Conservation (phyloP, 176 grass and related monocot genomes). For the Phragmites australis region DNA sequence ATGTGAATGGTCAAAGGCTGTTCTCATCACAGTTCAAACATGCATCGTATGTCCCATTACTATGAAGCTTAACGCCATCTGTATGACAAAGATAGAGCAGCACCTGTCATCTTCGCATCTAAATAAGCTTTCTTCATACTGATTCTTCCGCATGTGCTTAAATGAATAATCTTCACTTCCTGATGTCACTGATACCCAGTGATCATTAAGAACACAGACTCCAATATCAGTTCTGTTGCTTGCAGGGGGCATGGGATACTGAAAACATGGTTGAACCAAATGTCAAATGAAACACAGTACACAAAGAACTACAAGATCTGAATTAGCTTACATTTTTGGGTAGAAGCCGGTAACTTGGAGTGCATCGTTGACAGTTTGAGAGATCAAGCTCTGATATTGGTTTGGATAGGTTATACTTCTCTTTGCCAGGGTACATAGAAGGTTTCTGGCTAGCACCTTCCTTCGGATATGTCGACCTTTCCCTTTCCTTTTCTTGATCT, state of each 20-base stretch:
- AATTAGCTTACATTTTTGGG: slow-evolving; percentile 81
- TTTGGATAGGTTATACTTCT: slow-evolving; percentile 88
- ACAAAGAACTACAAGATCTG: not conserved
- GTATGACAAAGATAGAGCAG: slow-evolving; percentile 13
- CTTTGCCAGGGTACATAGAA: slow-evolving; percentile 61
- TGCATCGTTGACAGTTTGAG: slow-evolving; percentile 87
- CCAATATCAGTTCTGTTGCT: slow-evolving; percentile 83
- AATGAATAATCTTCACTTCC: slow-evolving; percentile 99
- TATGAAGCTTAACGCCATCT: slow-evolving; percentile 5
- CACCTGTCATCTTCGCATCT: slow-evolving; percentile 99
- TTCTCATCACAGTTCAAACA: slow-evolving; percentile 16
- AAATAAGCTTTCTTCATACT: slow-evolving; percentile 99
- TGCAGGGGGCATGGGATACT: slow-evolving; percentile 87
- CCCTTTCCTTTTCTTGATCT: slow-evolving; percentile 72
- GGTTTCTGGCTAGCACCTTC: slow-evolving; percentile 66
- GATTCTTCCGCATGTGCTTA: slow-evolving; percentile 99
- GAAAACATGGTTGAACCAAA: slow-evolving; percentile 29
- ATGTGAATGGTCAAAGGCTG: slow-evolving; percentile 3
- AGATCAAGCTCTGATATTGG: slow-evolving; percentile 97
- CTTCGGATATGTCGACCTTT: slow-evolving; percentile 55
- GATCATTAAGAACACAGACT: slow-evolving; percentile 80
- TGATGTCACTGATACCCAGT: slow-evolving; percentile 98
- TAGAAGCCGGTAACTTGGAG: slow-evolving; percentile 92
- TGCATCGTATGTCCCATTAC: not conserved
- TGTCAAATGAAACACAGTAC: slow-evolving; percentile 17